Evolutionary conservation across 1,284 basidiomycete species (phyloP).

Genomic region (Vanrija pseudolonga): DNA sequence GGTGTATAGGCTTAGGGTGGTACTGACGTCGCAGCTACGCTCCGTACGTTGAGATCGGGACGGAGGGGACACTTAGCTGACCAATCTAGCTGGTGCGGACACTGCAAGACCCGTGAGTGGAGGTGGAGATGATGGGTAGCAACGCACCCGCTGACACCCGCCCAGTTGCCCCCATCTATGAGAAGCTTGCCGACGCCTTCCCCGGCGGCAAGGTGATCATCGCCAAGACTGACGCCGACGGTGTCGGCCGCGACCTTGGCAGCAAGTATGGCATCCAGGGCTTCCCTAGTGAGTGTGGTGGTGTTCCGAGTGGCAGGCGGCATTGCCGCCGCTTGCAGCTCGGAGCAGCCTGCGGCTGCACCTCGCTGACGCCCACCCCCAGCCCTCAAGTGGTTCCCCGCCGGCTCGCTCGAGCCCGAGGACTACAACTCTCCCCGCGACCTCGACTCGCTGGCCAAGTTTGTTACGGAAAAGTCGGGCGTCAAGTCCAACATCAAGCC

Average conservation of each 20-base stretch:
- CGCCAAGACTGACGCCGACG: conserved; percentile 91
- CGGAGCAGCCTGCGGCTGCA: too few species aligned
- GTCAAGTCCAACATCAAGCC: conserved; percentile 81
- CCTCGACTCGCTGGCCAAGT: conserved; percentile 68
- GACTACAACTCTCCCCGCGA: conserved; percentile 77
- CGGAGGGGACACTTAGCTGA: conserved; percentile 8
- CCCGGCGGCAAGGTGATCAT: conserved; percentile 71
- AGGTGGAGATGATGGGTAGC: not conserved
- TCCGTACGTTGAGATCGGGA: conserved; percentile 28
- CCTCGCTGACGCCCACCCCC: conserved; percentile 8
- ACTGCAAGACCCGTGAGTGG: conserved; percentile 50
- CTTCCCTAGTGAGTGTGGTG: conserved; percentile 68
- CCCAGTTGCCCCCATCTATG: conserved; percentile 79
- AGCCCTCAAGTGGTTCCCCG: conserved; percentile 89
- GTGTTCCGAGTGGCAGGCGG: not conserved
- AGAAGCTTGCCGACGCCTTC: conserved; percentile 83
- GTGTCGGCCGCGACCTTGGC: conserved; percentile 61
- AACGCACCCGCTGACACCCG: conserved; percentile 43
- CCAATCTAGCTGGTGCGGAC: conserved; percentile 47
- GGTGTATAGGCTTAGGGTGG: not conserved
- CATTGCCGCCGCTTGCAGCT: too few species aligned
- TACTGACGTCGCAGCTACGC: conserved; percentile 33
- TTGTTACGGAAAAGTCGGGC: conserved; percentile 72
- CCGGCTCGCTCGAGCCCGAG: conserved; percentile 60
- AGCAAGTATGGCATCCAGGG: conserved; percentile 69